Evolutionary conservation across 2,329 filamentous ascomycete genomes (phyloP).

Genomic region (Aureobasidium sp.): DNA sequence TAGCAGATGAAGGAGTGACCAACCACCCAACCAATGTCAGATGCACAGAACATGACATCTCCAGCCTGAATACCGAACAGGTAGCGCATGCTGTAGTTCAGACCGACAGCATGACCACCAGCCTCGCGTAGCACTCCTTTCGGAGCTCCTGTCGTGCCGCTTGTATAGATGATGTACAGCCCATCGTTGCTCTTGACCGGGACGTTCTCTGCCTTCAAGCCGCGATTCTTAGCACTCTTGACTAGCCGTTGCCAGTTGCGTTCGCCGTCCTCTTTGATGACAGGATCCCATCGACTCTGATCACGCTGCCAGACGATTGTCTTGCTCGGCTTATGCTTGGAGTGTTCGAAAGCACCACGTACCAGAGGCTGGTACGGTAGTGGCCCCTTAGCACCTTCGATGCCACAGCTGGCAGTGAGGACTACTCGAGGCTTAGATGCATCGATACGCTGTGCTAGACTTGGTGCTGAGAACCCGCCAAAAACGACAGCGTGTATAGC

Average conservation of each 20-base stretch:
- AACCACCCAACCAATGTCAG: conserved; percentile 89
- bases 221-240: conserved; percentile 60
- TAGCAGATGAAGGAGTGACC: conserved; percentile 86
- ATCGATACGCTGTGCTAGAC: conserved; percentile 82
- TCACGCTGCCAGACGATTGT: conserved; percentile 81
- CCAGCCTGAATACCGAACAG: conserved; percentile 76
- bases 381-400: conserved; percentile 76
- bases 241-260: conserved; percentile 73
- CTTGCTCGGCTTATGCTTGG: conserved; percentile 62
- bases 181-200: conserved; percentile 70
- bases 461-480: conserved; percentile 76
- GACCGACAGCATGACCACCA: conserved; percentile 77
- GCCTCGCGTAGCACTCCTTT: conserved; percentile 80
- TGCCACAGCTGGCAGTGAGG: conserved; percentile 85
- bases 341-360: conserved; percentile 61
- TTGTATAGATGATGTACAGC: conserved; percentile 89
- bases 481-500: conserved; percentile 91
- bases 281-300: conserved; percentile 63
- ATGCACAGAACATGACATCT: conserved; percentile 73
- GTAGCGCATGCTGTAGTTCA: conserved; percentile 75
- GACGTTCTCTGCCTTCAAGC: conserved; percentile 64
- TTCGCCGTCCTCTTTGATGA: conserved; percentile 61
- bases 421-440: conserved; percentile 68
- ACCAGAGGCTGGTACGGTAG: conserved; percentile 72
- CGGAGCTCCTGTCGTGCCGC: conserved; percentile 70